A percentile compares a stretch with the other conserved stretches of the same genome.
These are phyloP conservation scores for Flaveria linearis DNA, from an alignment of 129 eudicot species.

Conservation along the genomic window DNA sequence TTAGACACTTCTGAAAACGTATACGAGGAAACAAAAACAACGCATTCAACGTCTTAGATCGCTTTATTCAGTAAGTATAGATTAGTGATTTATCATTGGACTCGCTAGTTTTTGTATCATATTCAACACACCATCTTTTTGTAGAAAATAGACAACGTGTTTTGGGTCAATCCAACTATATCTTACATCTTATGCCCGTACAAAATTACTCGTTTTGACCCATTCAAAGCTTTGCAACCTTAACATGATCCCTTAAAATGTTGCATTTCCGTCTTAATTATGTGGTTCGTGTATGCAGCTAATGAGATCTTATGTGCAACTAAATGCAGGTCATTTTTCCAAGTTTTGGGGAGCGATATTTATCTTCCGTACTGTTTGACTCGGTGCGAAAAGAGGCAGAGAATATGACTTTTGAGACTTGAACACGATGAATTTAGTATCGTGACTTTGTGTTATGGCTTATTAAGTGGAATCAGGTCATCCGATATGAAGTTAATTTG, in stretches of 20 bases:
- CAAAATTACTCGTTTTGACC: background rate
- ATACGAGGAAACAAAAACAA: background rate
- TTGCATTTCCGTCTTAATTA: background rate
- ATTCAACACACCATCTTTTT: background rate
- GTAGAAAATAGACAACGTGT: background rate
- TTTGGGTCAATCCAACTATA: conserved; percentile 5
- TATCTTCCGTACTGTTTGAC: conserved; percentile 77
- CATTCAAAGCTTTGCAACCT: background rate
- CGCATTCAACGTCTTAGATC: background rate
- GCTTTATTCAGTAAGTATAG: background rate
- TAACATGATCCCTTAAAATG: background rate
- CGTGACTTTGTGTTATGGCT: conserved; percentile 3
- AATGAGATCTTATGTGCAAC: conserved; percentile 26
- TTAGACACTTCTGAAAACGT: too few species aligned
- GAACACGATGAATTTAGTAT: conserved; percentile 17
- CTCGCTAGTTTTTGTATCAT: background rate
- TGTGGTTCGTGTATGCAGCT: background rate
- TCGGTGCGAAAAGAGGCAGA: conserved; percentile 74
- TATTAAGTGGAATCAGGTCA: conserved; percentile 13
- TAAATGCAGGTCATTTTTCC: conserved; percentile 67
- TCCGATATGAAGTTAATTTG: background rate
- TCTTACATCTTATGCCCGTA: background rate
- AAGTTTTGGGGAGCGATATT: conserved; percentile 85
- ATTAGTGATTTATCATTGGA: background rate
- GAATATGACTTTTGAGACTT: conserved; percentile 72